Evolutionary conservation across 345 rosid species (phyloP), one percentile per base, ranked within the genome.

Genomic region (Aquilaria malaccensis): DNA sequence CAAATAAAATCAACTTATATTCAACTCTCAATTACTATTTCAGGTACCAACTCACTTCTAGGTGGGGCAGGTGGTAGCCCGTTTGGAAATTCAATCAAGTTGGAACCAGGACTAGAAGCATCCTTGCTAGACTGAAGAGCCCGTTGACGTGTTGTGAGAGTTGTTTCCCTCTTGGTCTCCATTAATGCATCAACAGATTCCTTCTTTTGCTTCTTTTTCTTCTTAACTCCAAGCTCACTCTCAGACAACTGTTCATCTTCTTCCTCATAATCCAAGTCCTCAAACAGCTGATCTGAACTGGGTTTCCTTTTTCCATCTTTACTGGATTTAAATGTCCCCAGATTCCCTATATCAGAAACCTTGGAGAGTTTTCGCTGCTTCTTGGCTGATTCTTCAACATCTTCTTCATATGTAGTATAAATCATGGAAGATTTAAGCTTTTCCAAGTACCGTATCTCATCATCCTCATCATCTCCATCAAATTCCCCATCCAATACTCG

Each of bases 1-100:
- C 47, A 50, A 13, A n/a, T 11, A 9, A 13, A 43, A 60, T 41
- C 15, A 57, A 58, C 33, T 58, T 64, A 61, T 58, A 55, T n/a
- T 30, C 29, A 63, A 58, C 30, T 46, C 58, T 57, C 31, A 65
- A 55, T 51, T 30, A 46, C 3, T 30, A 22, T 41, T 30, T 30
- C 33, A 46, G 49, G 54, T 13, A 61, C 54, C 52, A 65, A 70
- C 97, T 72, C 71, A 93, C 98, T 87, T 83, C 94, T 85, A 12
- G 96, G 67, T 33, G 97, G 97, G 11, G 98, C 83, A 48, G 92
- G 97, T 54, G 97, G 98, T 62, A 93, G 81, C 55, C 98, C 98
- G 80, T 89, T 76, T 29, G 97, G 88, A 79, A 85, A 93, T 63
- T 87, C 97, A 68, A 87, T 80, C 11, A 70, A 56, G 55, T 70